These are phyloP conservation scores for Ogataea methanolica DNA, from an alignment of 805 yeast genomes.

Conservation along the genomic window DNA sequence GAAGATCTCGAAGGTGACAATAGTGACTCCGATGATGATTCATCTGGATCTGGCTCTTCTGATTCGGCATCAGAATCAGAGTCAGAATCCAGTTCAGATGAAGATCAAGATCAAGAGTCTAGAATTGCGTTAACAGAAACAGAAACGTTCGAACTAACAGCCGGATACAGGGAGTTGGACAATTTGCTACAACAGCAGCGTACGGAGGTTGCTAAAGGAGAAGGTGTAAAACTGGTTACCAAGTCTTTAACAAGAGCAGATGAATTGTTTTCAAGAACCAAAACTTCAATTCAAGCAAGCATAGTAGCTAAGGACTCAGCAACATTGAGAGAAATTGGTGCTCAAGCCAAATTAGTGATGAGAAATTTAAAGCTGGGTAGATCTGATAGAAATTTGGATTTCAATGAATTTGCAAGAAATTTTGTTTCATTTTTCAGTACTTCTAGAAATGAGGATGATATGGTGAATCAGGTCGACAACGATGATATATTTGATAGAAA, in stretches of 20 bases:
- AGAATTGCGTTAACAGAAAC: constrained; percentile 19
- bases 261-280: constrained; percentile 39
- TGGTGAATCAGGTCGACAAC: constrained; percentile 10
- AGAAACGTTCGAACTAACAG: constrained; percentile 23
- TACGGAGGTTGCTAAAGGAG: constrained; percentile 51
- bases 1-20: no score
- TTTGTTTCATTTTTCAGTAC: constrained; percentile 32
- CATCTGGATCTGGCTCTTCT: constrained; percentile 33
- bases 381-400: constrained; percentile 44
- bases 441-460: constrained; percentile 20
- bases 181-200: constrained; percentile 31
- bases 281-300: constrained; percentile 31
- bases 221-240: constrained; percentile 48
- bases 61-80: background rate
- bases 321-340: constrained; percentile 54
- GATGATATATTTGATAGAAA: constrained; percentile 9
- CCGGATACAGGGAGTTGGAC: constrained; percentile 22
- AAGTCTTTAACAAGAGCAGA: constrained; percentile 43
- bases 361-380: constrained; percentile 56
- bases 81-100: constrained; percentile 1
- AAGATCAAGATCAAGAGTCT: constrained; percentile 11
- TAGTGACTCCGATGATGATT: constrained; percentile 4
- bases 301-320: constrained; percentile 61
- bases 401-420: constrained; percentile 42
- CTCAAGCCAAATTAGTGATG: constrained; percentile 60